Evolutionary conservation across 2,329 filamentous ascomycete species (phyloP).

Genomic region (Pseudopithomyces maydicus): DNA sequence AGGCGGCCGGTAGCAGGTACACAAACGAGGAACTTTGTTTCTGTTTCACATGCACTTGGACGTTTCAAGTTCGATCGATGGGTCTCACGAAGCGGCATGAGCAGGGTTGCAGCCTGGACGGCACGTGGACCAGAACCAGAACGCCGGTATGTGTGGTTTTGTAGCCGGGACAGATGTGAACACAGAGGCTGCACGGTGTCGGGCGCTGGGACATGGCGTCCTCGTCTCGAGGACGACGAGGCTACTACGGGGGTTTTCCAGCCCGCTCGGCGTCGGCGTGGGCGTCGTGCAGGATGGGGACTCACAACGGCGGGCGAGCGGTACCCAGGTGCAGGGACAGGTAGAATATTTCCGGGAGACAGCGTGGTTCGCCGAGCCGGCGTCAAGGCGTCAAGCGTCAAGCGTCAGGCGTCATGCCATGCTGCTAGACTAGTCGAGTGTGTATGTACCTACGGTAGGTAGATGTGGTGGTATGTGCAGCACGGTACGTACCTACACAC

Average conservation of each 20-base stretch:
- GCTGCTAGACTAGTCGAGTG: too few relatives aligned
- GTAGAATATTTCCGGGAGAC: too few relatives aligned
- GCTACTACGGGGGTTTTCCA: background rate
- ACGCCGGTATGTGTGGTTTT: conserved; percentile 4
- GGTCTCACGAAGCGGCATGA: conserved; percentile 15
- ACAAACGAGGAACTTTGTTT: conserved; percentile 6
- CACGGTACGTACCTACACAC: too few relatives aligned
- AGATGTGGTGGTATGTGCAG: too few relatives aligned
- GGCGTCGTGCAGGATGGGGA: conserved; percentile 2
- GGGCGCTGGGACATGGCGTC: background rate
- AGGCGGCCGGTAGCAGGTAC: background rate
- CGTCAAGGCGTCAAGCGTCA: background rate
- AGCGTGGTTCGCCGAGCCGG: background rate
- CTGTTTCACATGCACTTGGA: conserved; percentile 18
- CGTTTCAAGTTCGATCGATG: conserved; percentile 25
- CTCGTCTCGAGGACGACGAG: background rate
- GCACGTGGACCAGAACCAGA: conserved; percentile 23
- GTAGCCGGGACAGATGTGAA: background rate
- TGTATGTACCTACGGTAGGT: too few relatives aligned
- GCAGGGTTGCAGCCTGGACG: conserved; percentile 21
- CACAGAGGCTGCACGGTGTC: background rate
- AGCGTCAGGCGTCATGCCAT: too few relatives aligned
- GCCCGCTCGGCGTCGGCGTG: background rate
- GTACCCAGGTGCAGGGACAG: background rate
- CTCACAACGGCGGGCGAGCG: conserved; percentile 8